Percentiles rank a stretch among this genome's conserved stretches.
Evolutionary conservation across 2,329 filamentous ascomycete species (phyloP).

Genomic region (Aspergillus phoenicis): DNA sequence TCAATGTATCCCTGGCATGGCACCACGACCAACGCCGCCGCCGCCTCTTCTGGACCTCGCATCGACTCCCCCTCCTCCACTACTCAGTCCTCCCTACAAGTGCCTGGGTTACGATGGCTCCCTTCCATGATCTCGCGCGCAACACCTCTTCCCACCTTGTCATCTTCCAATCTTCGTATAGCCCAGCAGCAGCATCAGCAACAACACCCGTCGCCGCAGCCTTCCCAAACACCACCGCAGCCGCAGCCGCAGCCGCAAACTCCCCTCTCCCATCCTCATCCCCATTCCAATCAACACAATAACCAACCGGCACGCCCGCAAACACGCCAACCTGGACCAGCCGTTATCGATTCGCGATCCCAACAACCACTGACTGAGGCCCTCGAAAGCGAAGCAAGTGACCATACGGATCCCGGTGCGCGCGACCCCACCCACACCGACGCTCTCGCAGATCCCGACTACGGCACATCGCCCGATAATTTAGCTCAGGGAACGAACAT

Average conservation of each 20-base stretch:
- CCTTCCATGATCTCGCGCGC: conserved; percentile 26
- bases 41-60: conserved; percentile 13
- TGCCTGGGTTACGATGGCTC: conserved; percentile 31
- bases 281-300: neutral
- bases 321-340: neutral
- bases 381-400: conserved; percentile 2
- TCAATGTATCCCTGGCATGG: conserved; percentile 26
- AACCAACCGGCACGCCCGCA: conserved; percentile 9
- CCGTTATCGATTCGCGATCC: neutral
- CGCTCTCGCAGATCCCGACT: neutral
- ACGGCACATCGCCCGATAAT: neutral
- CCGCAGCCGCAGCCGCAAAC: conserved; percentile 9
- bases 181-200: conserved; percentile 13
- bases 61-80: conserved; percentile 16
- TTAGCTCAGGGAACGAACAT: neutral
- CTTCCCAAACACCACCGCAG: conserved; percentile 6
- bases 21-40: conserved; percentile 7
- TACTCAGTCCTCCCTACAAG: conserved; percentile 23
- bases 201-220: conserved; percentile 1
- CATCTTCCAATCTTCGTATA: conserved; percentile 22
- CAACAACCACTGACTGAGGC: neutral
- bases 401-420: neutral
- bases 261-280: neutral
- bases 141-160: conserved; percentile 22
- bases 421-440: neutral